Conservation (phyloP, 2,329 filamentous ascomycete species). For the Lachnellula suecica region DNA sequence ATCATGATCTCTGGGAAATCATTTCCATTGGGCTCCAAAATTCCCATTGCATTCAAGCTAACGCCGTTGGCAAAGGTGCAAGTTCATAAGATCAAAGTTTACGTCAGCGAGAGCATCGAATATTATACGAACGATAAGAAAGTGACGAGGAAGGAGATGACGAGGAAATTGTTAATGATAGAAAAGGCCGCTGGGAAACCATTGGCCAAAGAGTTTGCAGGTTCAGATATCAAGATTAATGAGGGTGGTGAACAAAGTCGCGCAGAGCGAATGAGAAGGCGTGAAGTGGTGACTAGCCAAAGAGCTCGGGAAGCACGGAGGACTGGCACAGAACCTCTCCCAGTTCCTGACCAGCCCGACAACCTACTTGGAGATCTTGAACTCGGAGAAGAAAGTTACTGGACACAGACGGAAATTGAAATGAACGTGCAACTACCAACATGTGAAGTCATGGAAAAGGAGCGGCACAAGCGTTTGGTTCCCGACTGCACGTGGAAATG, state of each 20-base stretch:
- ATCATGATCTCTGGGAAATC: slow-evolving; percentile 78
- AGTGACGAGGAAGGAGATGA: slow-evolving; percentile 65
- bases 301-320: slow-evolving; percentile 50
- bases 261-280: slow-evolving; percentile 34
- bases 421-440: slow-evolving; percentile 72
- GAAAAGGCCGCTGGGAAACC: slow-evolving; percentile 68
- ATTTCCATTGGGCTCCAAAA: slow-evolving; percentile 68
- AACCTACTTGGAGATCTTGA: slow-evolving; percentile 63
- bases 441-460: slow-evolving; percentile 65
- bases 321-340: slow-evolving; percentile 47
- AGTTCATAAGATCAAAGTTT: slow-evolving; percentile 72
- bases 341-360: slow-evolving; percentile 38
- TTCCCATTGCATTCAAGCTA: slow-evolving; percentile 74
- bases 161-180: slow-evolving; percentile 66
- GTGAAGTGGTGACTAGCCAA: slow-evolving; percentile 31
- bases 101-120: slow-evolving; percentile 70
- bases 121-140: slow-evolving; percentile 68
- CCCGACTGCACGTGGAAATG: slow-evolving; percentile 74
- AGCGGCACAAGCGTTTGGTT: slow-evolving; percentile 59
- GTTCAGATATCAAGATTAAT: slow-evolving; percentile 64
- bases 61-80: slow-evolving; percentile 73
- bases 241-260: slow-evolving; percentile 67
- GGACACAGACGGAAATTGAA: slow-evolving; percentile 72
- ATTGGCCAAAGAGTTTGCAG: slow-evolving; percentile 62
- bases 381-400: slow-evolving; percentile 53